Conservation (phyloP, 768 basidiomycete species). For the Amyloporia xantha region DNA sequence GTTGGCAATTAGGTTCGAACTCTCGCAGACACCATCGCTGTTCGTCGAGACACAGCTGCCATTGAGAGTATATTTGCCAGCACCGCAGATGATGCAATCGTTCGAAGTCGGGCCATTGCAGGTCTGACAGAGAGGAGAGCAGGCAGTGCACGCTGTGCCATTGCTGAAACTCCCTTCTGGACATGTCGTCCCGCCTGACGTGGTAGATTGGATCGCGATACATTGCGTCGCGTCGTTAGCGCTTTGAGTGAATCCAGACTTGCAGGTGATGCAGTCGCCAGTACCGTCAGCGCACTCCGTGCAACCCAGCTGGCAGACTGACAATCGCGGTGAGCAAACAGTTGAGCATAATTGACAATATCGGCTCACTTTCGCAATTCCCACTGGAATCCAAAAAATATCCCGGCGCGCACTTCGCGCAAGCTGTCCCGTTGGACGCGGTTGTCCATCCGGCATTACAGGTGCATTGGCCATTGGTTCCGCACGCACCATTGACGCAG, state of each 20-base stretch:
- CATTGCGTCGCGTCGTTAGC: slow-evolving; percentile 65
- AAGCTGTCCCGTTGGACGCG: slow-evolving; percentile 65
- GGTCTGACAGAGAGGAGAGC: slow-evolving; percentile 61
- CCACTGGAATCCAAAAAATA: slow-evolving; percentile 69
- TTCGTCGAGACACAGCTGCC: slow-evolving; percentile 66
- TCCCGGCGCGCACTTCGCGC: slow-evolving; percentile 65
- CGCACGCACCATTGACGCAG: slow-evolving; percentile 77
- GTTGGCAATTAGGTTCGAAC: slow-evolving; percentile 66
- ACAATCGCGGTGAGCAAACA: neutral
- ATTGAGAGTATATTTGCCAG: slow-evolving; percentile 55
- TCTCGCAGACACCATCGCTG: slow-evolving; percentile 65
- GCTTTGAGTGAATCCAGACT: slow-evolving; percentile 60
- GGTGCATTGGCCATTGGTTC: slow-evolving; percentile 57
- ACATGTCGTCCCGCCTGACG: slow-evolving; percentile 49
- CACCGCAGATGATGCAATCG: slow-evolving; percentile 64
- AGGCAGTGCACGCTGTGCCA: slow-evolving; percentile 46
- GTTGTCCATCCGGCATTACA: slow-evolving; percentile 77
- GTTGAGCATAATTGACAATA: neutral
- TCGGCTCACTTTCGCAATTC: slow-evolving; percentile 59
- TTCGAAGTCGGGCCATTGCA: slow-evolving; percentile 65
- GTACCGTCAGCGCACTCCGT: slow-evolving; percentile 57
- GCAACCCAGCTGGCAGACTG: slow-evolving; percentile 74
- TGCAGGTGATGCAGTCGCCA: slow-evolving; percentile 70
- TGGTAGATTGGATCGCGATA: slow-evolving; percentile 42
- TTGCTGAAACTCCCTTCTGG: slow-evolving; percentile 61